A percentile compares a stretch with the other conserved stretches of the same genome.
phyloP scores from a whole-genome alignment of 148 eudicot genomes.

The Fagopyrum tataricum region DNA sequence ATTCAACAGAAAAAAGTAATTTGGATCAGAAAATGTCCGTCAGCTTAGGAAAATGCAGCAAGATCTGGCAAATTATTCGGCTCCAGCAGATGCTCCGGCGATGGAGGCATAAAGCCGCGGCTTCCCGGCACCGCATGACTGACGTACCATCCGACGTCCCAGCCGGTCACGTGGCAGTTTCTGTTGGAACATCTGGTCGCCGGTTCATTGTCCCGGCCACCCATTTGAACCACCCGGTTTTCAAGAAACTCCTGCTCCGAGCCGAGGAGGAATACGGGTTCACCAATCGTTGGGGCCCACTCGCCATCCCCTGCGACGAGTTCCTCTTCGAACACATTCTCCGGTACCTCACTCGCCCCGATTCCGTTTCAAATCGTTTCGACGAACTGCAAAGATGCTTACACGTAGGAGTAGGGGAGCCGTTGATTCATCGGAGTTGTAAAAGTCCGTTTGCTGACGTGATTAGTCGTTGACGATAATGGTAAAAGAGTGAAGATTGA shows the following conservation, averaged over 20 bases:
- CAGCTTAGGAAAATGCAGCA: constrained; percentile 17
- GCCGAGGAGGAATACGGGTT: constrained; percentile 58
- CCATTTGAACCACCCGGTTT: constrained; percentile 46
- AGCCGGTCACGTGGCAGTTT: constrained; percentile 55
- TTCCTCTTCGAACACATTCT: constrained; percentile 29
- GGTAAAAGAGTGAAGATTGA: not conserved
- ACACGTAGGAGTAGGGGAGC: not conserved
- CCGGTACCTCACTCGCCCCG: constrained; percentile 20
- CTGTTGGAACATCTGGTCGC: constrained; percentile 27
- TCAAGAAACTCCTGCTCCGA: constrained; percentile 27
- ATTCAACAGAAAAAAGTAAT: no score
- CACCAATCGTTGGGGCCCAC: constrained; percentile 31
- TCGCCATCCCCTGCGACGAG: constrained; percentile 49
- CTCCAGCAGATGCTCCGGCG: constrained; percentile 49
- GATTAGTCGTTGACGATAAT: not conserved
- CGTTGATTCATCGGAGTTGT: no score
- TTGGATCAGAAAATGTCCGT: not conserved
- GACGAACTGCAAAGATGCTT: not conserved
- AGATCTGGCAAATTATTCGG: constrained; percentile 49
- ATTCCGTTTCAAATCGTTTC: not conserved
- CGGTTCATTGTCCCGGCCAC: constrained; percentile 39
- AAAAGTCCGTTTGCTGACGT: no score
- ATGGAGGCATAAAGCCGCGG: constrained; percentile 28
- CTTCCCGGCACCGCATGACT: not conserved
- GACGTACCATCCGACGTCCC: constrained; percentile 39